A percentile compares a stretch with the other conserved stretches of the same genome.
Evolutionary conservation across 345 rosid genomes (phyloP).

Genomic region (Firmiana major): DNA sequence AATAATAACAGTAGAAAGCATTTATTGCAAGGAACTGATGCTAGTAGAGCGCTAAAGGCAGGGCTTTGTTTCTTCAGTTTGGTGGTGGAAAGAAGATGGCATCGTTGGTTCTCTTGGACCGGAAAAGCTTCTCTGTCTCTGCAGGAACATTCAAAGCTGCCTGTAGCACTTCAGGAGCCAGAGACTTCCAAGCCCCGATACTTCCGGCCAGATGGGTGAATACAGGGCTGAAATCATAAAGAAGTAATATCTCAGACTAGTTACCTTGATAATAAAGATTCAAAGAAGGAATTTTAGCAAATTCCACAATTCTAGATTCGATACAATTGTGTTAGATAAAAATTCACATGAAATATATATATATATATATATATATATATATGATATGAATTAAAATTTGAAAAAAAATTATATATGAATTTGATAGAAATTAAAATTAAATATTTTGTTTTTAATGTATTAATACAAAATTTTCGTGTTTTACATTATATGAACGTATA

Average conservation of each 20-base stretch:
- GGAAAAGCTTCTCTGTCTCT: slow-evolving; percentile 57
- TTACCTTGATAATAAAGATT: background rate
- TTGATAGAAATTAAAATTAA: too few species aligned
- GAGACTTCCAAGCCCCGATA: slow-evolving; percentile 72
- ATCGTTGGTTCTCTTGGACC: slow-evolving; percentile 58
- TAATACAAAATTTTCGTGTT: too few species aligned
- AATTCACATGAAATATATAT: too few species aligned
- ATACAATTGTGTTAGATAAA: too few species aligned
- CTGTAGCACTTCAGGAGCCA: slow-evolving; percentile 72
- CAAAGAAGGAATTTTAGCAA: background rate
- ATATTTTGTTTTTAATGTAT: too few species aligned
- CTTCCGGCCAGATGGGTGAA: slow-evolving; percentile 92
- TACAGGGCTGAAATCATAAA: slow-evolving; percentile 51
- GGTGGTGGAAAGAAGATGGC: slow-evolving; percentile 89
- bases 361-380: too few species aligned
- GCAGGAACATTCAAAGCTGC: slow-evolving; percentile 64
- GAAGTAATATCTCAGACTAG: background rate
- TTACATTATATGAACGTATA: too few species aligned
- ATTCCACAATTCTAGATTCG: too few species aligned
- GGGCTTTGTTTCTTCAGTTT: slow-evolving; percentile 20
- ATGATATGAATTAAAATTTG: too few species aligned
- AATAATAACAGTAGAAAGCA: background rate
- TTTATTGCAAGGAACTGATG: background rate
- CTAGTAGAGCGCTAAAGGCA: background rate
- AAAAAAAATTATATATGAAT: too few species aligned